Conservation (phyloP, 441 rosid species). For the Mallotus repandus region DNA sequence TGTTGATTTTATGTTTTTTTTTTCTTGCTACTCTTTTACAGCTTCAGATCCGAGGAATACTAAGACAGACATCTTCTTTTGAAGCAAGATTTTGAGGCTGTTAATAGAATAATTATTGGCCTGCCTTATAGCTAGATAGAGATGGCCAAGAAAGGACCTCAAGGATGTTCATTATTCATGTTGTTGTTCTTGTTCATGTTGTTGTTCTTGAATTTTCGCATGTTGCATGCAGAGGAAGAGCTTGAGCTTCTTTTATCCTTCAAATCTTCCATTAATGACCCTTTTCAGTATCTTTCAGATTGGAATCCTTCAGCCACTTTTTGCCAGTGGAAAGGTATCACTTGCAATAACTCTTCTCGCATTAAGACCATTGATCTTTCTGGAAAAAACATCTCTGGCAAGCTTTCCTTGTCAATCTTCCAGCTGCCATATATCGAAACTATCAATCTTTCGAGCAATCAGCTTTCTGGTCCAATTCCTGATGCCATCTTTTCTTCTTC, state of each 20-base stretch:
- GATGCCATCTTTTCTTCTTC: constrained; percentile 37
- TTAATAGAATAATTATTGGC: background rate
- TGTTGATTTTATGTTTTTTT: constrained; percentile 11
- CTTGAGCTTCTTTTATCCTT: constrained; percentile 64
- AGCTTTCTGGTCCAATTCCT: constrained; percentile 59
- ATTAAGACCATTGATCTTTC: constrained; percentile 51
- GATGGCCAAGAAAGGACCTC: constrained; percentile 31
- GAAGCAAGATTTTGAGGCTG: constrained; percentile 6
- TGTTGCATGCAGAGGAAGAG: constrained; percentile 40
- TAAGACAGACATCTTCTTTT: constrained; percentile 22
- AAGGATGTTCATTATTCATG: constrained; percentile 19
- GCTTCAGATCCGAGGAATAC: constrained; percentile 41
- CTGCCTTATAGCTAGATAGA: background rate
- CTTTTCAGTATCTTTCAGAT: constrained; percentile 48
- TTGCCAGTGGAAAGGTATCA: constrained; percentile 72
- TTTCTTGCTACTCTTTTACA: constrained; percentile 24
- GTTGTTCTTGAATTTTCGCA: constrained; percentile 36
- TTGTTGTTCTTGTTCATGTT: constrained; percentile 31
- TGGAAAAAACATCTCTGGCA: constrained; percentile 61
- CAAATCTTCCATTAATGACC: constrained; percentile 60
- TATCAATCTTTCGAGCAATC: constrained; percentile 64
- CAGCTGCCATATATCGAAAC: constrained; percentile 48
- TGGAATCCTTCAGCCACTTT: constrained; percentile 57
- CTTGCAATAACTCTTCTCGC: constrained; percentile 53
- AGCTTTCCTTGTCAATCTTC: constrained; percentile 42